Percentiles rank a stretch among this genome's conserved stretches.
Evolutionary conservation across 2,329 filamentous ascomycete genomes (phyloP).

Genomic region (Pseudocercospora macadamiae): DNA sequence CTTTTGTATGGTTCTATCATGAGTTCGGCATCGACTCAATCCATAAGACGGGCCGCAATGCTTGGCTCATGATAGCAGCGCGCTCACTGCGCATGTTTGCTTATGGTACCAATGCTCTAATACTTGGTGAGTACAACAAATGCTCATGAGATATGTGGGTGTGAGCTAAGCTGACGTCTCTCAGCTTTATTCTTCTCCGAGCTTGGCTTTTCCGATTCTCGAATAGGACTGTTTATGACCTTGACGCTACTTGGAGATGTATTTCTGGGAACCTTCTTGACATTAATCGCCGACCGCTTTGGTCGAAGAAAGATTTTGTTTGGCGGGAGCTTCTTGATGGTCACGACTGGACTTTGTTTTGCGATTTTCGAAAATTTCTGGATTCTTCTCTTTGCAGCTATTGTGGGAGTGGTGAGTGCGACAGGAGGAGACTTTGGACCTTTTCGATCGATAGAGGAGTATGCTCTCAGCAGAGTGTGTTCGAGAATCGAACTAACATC

Average conservation of each 20-base stretch:
- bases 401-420: slow-evolving; percentile 38
- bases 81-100: slow-evolving; percentile 44
- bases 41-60: slow-evolving; percentile 45
- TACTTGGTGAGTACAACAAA: slow-evolving; percentile 30
- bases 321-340: slow-evolving; percentile 37
- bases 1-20: slow-evolving; percentile 37
- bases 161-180: background rate
- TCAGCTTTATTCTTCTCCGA: slow-evolving; percentile 40
- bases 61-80: slow-evolving; percentile 58
- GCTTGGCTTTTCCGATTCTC: slow-evolving; percentile 36
- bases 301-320: slow-evolving; percentile 37
- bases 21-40: slow-evolving; percentile 39
- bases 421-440: slow-evolving; percentile 67
- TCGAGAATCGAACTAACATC: background rate
- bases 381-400: slow-evolving; percentile 37
- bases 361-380: slow-evolving; percentile 39
- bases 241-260: slow-evolving; percentile 39
- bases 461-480: background rate
- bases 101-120: slow-evolving; percentile 36
- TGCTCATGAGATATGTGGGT: background rate
- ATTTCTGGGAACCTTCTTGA: slow-evolving; percentile 38
- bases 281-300: slow-evolving; percentile 38
- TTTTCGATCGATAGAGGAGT: slow-evolving; percentile 68
- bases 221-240: slow-evolving; percentile 41
- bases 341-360: slow-evolving; percentile 35